Conservation (phyloP, 2,329 filamentous ascomycete species). For the Diaporthe vexans region DNA sequence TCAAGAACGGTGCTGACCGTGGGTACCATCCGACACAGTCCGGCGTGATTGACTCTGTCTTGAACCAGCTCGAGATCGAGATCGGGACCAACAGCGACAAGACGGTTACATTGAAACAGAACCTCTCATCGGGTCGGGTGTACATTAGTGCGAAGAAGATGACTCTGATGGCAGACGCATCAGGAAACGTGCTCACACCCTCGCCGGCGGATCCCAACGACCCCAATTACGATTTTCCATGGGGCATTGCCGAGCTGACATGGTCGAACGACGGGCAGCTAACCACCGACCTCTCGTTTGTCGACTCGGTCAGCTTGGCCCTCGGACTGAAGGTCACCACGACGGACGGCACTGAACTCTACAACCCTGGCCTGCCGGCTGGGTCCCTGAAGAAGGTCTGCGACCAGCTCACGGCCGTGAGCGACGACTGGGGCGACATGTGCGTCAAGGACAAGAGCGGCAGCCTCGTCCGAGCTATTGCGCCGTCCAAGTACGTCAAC, state of each 20-base stretch:
- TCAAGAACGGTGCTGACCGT: constrained; percentile 61
- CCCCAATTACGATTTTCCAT: constrained; percentile 62
- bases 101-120: constrained; percentile 8
- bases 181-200: constrained; percentile 75
- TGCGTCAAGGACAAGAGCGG: constrained; percentile 56
- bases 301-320: constrained; percentile 65
- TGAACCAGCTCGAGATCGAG: constrained; percentile 18
- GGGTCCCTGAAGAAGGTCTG: constrained; percentile 32
- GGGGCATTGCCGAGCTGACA: constrained; percentile 66
- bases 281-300: constrained; percentile 65
- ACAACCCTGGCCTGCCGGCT: constrained; percentile 24
- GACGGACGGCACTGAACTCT: constrained; percentile 9
- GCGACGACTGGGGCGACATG: constrained; percentile 59
- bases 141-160: constrained; percentile 69
- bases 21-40: constrained; percentile 71
- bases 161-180: constrained; percentile 74
- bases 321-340: constrained; percentile 62
- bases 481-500: constrained; percentile 58
- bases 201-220: constrained; percentile 74
- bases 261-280: constrained; percentile 55
- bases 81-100: constrained; percentile 12
- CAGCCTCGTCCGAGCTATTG: constrained; percentile 59
- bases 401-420: constrained; percentile 52
- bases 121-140: constrained; percentile 61
- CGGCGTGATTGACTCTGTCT: constrained; percentile 50